These are phyloP conservation scores for Pyrenophora graminea DNA, from an alignment of 2,329 filamentous ascomycete species.

Conservation along the genomic window DNA sequence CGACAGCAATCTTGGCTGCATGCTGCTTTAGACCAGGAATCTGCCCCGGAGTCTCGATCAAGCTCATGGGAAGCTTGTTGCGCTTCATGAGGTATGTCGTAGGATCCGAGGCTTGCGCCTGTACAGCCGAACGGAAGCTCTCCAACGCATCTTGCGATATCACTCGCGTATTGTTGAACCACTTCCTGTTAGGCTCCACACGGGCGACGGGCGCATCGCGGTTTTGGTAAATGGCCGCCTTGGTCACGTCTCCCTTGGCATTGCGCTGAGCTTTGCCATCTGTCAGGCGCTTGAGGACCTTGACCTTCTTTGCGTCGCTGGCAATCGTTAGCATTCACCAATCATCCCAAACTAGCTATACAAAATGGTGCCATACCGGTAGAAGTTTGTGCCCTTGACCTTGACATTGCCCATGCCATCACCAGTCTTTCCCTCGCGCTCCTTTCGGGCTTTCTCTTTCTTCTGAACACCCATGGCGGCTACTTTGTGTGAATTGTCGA, in stretches of 20 bases:
- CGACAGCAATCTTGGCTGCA: slow-evolving; percentile 89
- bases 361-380: slow-evolving; percentile 52
- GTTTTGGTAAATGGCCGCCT: slow-evolving; percentile 83
- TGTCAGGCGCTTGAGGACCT: slow-evolving; percentile 87
- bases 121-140: slow-evolving; percentile 88
- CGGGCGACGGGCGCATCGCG: slow-evolving; percentile 79
- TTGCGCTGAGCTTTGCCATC: slow-evolving; percentile 83
- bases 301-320: slow-evolving; percentile 78
- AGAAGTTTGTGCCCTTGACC: slow-evolving; percentile 98
- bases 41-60: slow-evolving; percentile 77
- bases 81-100: slow-evolving; percentile 94
- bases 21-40: slow-evolving; percentile 89
- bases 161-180: slow-evolving; percentile 92
- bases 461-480: slow-evolving; percentile 81
- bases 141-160: slow-evolving; percentile 88
- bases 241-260: slow-evolving; percentile 78
- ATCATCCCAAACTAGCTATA: no score
- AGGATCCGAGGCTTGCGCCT: slow-evolving; percentile 85
- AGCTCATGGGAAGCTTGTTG: slow-evolving; percentile 94
- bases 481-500: slow-evolving; percentile 9
- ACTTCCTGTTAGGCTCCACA: slow-evolving; percentile 94
- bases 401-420: slow-evolving; percentile 92
- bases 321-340: background rate
- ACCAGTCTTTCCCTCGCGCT: slow-evolving; percentile 80
- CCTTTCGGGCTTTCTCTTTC: slow-evolving; percentile 83